Evolutionary conservation across 1,284 basidiomycete genomes (phyloP).

Genomic region (Pterulicium gracile): DNA sequence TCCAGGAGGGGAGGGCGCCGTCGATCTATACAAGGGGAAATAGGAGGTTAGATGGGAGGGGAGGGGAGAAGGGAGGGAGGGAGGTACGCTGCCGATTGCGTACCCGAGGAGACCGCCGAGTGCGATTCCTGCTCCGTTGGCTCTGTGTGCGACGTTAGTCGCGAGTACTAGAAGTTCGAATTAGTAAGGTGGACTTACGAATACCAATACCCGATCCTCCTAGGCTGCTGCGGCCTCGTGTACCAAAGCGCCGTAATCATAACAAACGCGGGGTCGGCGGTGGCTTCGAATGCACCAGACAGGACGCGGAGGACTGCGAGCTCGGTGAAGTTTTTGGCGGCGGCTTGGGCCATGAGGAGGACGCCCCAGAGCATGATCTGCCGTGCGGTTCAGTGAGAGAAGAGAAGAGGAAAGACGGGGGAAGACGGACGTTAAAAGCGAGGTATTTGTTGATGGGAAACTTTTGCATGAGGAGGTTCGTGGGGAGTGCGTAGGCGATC

Average conservation of each 20-base stretch:
- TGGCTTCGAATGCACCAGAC: conserved; percentile 30
- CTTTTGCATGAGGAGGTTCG: conserved; percentile 33
- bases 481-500: conserved; percentile 33
- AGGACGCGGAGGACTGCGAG: conserved; percentile 30
- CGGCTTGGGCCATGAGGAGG: conserved; percentile 32
- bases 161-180: background rate
- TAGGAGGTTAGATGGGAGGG: background rate
- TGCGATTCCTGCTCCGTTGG: conserved; percentile 19
- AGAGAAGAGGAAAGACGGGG: background rate
- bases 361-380: conserved; percentile 32
- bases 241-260: conserved; percentile 30
- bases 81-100: conserved; percentile 15
- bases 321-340: conserved; percentile 26
- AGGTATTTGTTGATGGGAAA: conserved; percentile 33
- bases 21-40: conserved; percentile 7
- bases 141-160: conserved; percentile 2
- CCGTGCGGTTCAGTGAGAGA: background rate
- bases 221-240: conserved; percentile 27
- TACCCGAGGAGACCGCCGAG: conserved; percentile 19
- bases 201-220: conserved; percentile 25
- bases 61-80: background rate
- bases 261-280: conserved; percentile 20
- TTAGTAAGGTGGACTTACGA: conserved; percentile 8
- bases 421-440: conserved; percentile 20
- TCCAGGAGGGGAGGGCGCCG: conserved; percentile 21